Evolutionary conservation across 2,329 filamentous ascomycete genomes (phyloP).

Genomic region (Calonectria pseudoreteaudii): DNA sequence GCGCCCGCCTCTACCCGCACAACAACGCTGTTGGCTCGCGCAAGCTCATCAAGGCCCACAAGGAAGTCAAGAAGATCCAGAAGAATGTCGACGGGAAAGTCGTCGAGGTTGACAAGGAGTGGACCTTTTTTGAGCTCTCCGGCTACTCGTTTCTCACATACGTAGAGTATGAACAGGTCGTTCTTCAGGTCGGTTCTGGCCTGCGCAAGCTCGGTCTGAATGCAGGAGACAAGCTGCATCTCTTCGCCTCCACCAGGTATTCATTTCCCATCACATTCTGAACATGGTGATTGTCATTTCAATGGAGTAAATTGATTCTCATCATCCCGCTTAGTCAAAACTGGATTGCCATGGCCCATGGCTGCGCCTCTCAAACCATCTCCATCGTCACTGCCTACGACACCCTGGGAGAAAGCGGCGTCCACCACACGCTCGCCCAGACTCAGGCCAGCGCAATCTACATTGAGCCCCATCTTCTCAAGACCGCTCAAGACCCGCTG

Average conservation of each 20-base stretch:
- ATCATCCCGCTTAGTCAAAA: constrained; percentile 65
- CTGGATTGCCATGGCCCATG: constrained; percentile 86
- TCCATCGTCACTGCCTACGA: constrained; percentile 95
- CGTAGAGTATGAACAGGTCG: constrained; percentile 79
- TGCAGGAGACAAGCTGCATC: constrained; percentile 75
- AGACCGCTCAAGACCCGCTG: constrained; percentile 67
- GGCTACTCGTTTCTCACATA: constrained; percentile 81
- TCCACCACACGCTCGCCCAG: constrained; percentile 88
- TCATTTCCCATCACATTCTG: constrained; percentile 27
- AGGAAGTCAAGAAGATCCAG: constrained; percentile 87
- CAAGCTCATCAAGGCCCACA: constrained; percentile 79
- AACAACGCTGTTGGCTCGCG: constrained; percentile 76
- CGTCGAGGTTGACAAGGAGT: constrained; percentile 86
- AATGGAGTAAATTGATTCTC: neutral
- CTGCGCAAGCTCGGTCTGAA: constrained; percentile 79
- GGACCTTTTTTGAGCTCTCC: constrained; percentile 88
- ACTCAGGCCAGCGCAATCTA: constrained; percentile 86
- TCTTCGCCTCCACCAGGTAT: constrained; percentile 84
- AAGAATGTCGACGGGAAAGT: constrained; percentile 86
- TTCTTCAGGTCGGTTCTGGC: constrained; percentile 76
- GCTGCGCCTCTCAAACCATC: constrained; percentile 85
- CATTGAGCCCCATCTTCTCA: constrained; percentile 81
- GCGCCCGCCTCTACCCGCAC: constrained; percentile 70
- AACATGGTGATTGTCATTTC: fast-evolving
- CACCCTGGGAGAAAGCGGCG: constrained; percentile 84